Conservation (phyloP, 352 stramenopile species). For the Globisporangium orthogonon region DNA sequence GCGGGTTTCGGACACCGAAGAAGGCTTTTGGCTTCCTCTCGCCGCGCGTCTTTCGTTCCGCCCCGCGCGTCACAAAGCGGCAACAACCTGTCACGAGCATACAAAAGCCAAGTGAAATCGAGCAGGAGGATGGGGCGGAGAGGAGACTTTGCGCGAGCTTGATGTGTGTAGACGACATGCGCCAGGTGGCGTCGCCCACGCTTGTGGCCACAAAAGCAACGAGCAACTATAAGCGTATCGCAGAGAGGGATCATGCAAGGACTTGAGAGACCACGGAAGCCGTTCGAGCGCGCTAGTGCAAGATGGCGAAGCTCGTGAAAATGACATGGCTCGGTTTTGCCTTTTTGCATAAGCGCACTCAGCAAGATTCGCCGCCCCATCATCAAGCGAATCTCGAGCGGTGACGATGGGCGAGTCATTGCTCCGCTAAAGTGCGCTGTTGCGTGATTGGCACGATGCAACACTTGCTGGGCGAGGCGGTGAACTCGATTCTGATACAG, state of each 20-base stretch:
- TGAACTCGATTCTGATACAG: neutral
- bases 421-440: neutral
- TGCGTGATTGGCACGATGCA: constrained; percentile 2
- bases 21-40: neutral
- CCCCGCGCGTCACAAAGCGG: neutral
- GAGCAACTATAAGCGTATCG: neutral
- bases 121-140: neutral
- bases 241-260: neutral
- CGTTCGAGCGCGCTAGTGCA: too few species aligned
- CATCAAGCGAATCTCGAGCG: neutral
- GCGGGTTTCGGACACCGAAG: neutral
- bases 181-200: neutral
- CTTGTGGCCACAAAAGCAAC: neutral
- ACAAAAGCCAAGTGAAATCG: neutral
- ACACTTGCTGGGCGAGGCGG: neutral
- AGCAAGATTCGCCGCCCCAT: neutral
- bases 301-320: too few species aligned
- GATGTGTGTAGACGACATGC: constrained; percentile 1
- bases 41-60: constrained; percentile 1
- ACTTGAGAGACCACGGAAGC: too few species aligned
- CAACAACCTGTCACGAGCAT: neutral
- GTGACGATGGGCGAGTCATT: neutral
- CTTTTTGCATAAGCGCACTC: too few species aligned
- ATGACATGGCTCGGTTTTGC: too few species aligned
- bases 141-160: neutral